Evolutionary conservation across 768 basidiomycete genomes (phyloP).

Genomic region (Rhizopogon roseolus): DNA sequence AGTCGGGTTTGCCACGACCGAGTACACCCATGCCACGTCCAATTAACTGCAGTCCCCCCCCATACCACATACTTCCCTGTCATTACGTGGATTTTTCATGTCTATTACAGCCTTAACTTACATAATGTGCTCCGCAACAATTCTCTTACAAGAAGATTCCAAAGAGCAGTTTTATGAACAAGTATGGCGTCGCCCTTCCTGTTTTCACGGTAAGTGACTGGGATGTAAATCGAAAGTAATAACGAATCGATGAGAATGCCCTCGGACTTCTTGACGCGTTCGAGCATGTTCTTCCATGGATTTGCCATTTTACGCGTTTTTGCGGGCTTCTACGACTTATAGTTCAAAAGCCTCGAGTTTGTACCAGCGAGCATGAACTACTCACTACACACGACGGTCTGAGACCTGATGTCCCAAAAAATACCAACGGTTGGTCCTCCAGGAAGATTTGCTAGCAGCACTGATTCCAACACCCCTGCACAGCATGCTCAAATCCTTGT

Average conservation of each 20-base stretch:
- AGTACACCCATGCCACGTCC: conserved; percentile 15
- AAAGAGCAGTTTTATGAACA: neutral
- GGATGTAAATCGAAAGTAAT: neutral
- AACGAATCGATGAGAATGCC: neutral
- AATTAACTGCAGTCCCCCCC: neutral
- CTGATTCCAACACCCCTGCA: neutral
- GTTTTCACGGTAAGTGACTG: neutral
- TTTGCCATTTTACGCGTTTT: neutral
- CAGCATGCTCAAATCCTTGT: conserved; percentile 35
- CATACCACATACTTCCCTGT: no score
- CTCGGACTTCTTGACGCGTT: neutral
- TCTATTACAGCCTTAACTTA: no score
- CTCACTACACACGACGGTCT: no score
- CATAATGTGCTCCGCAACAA: neutral
- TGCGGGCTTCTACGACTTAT: no score
- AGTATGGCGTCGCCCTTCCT: no score
- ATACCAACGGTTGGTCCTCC: conserved; percentile 13
- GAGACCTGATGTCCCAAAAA: neutral
- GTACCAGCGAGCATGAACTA: no score
- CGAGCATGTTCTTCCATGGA: neutral
- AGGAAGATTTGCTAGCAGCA: neutral
- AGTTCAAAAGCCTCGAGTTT: no score
- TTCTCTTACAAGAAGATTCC: no score
- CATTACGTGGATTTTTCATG: no score
- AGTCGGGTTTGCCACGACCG: conserved; percentile 31